Evolutionary conservation across 2,329 filamentous ascomycete species (phyloP).

Genomic region (Cercospora janseana): DNA sequence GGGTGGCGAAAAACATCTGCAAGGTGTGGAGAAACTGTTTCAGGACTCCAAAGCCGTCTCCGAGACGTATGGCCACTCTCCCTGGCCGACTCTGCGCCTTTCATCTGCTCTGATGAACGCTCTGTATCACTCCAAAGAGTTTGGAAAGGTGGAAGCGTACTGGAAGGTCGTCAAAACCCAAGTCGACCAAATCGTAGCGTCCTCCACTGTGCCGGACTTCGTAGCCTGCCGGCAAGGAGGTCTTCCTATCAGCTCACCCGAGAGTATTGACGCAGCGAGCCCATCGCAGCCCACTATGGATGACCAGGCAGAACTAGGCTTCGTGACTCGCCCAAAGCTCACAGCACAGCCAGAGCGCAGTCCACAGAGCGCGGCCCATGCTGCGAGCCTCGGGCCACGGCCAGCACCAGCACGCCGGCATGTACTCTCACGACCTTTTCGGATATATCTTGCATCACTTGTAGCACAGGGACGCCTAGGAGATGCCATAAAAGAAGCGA

Average conservation of each 20-base stretch:
- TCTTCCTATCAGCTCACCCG: no score
- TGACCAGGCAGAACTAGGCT: conserved; percentile 22
- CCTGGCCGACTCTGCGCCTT: conserved; percentile 40
- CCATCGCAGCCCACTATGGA: not conserved
- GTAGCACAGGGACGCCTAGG: conserved; percentile 50
- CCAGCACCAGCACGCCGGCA: conserved; percentile 19
- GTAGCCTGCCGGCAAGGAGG: not conserved
- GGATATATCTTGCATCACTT: conserved; percentile 54
- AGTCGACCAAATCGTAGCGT: conserved; percentile 42
- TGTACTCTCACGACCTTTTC: conserved; percentile 50
- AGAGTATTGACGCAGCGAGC: not conserved
- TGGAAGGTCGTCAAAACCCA: conserved; percentile 64
- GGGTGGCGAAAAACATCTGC: conserved; percentile 23
- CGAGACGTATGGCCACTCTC: conserved; percentile 5
- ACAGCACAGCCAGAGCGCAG: not conserved
- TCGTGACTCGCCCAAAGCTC: conserved; percentile 1
- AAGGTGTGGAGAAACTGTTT: conserved; percentile 56
- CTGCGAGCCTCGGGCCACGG: conserved; percentile 11
- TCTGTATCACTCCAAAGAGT: conserved; percentile 57
- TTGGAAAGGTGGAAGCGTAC: conserved; percentile 60
- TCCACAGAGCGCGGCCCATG: not conserved
- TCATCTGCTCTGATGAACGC: conserved; percentile 67
- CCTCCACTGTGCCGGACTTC: conserved; percentile 25
- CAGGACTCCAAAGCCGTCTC: conserved; percentile 47
- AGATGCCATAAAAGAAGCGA: conserved; percentile 46